Percentiles rank a stretch among this genome's conserved stretches.
phyloP scores from a whole-genome alignment of 805 yeast species.

The Metschnikowia colocasiae region DNA sequence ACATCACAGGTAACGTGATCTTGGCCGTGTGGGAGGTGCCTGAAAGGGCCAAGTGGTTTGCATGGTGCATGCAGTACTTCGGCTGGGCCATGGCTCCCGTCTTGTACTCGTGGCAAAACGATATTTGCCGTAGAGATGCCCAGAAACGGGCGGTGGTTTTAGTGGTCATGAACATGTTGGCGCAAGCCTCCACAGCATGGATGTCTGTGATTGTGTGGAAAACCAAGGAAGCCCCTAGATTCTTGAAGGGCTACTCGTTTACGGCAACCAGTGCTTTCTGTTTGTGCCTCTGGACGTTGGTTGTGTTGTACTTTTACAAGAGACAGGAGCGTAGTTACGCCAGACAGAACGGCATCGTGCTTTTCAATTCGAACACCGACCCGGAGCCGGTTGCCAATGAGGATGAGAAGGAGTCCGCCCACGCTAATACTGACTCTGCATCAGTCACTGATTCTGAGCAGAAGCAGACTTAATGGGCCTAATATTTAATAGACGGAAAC shows the following conservation, averaged over 20 bases:
- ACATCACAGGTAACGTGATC: slow-evolving; percentile 50
- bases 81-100: slow-evolving; percentile 65
- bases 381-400: slow-evolving; percentile 14
- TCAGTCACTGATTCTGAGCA: slow-evolving; percentile 4
- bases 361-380: slow-evolving; percentile 24
- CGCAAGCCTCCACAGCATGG: slow-evolving; percentile 55
- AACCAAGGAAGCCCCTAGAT: slow-evolving; percentile 57
- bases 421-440: slow-evolving; percentile 3
- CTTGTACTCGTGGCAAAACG: slow-evolving; percentile 55
- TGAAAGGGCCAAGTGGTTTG: slow-evolving; percentile 60
- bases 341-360: slow-evolving; percentile 33
- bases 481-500: neutral
- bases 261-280: slow-evolving; percentile 46
- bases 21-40: slow-evolving; percentile 60
- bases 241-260: slow-evolving; percentile 49
- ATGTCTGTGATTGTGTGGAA: slow-evolving; percentile 47
- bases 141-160: slow-evolving; percentile 54
- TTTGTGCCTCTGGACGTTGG: slow-evolving; percentile 47
- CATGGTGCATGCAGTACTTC: slow-evolving; percentile 55
- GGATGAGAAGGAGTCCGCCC: slow-evolving; percentile 2
- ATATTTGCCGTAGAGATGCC: slow-evolving; percentile 54
- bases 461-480: neutral
- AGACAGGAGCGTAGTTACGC: slow-evolving; percentile 31
- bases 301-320: slow-evolving; percentile 47
- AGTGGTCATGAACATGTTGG: slow-evolving; percentile 52